Evolutionary conservation across 768 basidiomycete species (phyloP).

Genomic region (Boletellus ananas): DNA sequence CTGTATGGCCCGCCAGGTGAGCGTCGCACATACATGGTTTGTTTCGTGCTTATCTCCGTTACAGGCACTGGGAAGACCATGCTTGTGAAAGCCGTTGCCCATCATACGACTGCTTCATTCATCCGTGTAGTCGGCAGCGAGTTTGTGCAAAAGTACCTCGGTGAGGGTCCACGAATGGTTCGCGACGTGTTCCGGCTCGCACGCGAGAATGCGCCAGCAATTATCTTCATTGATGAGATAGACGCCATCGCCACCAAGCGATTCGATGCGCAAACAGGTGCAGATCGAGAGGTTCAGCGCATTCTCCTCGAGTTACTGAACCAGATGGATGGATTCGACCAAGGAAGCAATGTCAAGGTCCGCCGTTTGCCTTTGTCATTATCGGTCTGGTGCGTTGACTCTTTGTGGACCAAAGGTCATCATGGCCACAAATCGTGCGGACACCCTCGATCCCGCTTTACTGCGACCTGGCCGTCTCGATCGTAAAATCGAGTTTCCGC

Average conservation of each 20-base stretch:
- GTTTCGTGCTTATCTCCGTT: constrained; percentile 2
- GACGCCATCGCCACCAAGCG: constrained; percentile 99
- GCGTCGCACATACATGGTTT: constrained; percentile 14
- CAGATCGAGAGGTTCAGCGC: constrained; percentile 97
- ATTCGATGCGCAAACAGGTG: constrained; percentile 98
- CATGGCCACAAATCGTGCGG: constrained; percentile 99
- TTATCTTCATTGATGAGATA: constrained; percentile 99
- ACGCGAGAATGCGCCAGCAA: constrained; percentile 93
- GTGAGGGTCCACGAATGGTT: constrained; percentile 99
- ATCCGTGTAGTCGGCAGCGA: constrained; percentile 98
- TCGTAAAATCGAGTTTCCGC: constrained; percentile 97
- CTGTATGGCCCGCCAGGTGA: constrained; percentile 94
- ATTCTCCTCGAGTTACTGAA: constrained; percentile 95
- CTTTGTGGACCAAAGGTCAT: constrained; percentile 64
- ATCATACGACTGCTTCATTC: constrained; percentile 95
- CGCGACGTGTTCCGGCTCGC: constrained; percentile 98
- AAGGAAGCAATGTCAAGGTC: constrained; percentile 97
- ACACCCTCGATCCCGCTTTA: constrained; percentile 95
- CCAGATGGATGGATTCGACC: constrained; percentile 99
- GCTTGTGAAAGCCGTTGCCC: constrained; percentile 99
- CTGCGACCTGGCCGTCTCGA: constrained; percentile 97
- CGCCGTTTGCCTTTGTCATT: not conserved
- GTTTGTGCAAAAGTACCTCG: constrained; percentile 99
- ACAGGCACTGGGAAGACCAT: constrained; percentile 99
- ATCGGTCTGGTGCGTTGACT: not conserved